These are phyloP conservation scores for Raphanus hybrid DNA, from an alignment of 441 rosid species.

Conservation along the genomic window DNA sequence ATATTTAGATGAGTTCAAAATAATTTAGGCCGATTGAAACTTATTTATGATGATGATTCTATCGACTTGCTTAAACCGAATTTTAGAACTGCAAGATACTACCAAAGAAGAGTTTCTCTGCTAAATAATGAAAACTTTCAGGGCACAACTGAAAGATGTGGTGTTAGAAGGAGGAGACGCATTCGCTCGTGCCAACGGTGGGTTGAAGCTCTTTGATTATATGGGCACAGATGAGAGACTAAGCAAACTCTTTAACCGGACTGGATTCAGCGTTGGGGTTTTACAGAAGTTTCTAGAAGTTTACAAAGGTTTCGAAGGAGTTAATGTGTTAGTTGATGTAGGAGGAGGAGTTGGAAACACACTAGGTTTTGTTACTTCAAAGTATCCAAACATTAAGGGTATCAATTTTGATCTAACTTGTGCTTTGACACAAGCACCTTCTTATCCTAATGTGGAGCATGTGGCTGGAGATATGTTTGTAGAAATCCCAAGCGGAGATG, in stretches of 20 bases:
- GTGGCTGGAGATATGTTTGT: conserved; percentile 52
- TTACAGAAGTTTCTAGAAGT: conserved; percentile 5
- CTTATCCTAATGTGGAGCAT: conserved; percentile 42
- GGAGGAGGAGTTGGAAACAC: conserved; percentile 43
- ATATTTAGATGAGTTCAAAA: too few species aligned
- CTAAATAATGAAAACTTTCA: background rate
- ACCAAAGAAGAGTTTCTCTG: background rate
- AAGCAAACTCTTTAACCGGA: conserved; percentile 46
- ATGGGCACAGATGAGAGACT: conserved; percentile 36
- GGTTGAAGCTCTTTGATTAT: conserved; percentile 36
- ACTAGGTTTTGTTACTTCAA: conserved; percentile 31
- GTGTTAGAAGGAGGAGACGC: conserved; percentile 45
- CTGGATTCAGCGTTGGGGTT: conserved; percentile 22
- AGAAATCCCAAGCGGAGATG: conserved; percentile 53
- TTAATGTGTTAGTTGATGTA: conserved; percentile 39
- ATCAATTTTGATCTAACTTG: conserved; percentile 42
- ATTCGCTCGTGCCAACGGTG: conserved; percentile 43
- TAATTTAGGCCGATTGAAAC: too few species aligned
- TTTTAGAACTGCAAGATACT: too few species aligned
- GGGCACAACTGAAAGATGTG: conserved; percentile 41
- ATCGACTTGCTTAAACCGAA: too few species aligned
- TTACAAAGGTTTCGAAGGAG: conserved; percentile 35
- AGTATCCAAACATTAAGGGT: conserved; percentile 40
- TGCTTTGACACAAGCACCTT: conserved; percentile 38
- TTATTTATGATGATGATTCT: too few species aligned